Conservation (phyloP, 2,329 filamentous ascomycete genomes). For the Ceratocystis alfenasii region DNA sequence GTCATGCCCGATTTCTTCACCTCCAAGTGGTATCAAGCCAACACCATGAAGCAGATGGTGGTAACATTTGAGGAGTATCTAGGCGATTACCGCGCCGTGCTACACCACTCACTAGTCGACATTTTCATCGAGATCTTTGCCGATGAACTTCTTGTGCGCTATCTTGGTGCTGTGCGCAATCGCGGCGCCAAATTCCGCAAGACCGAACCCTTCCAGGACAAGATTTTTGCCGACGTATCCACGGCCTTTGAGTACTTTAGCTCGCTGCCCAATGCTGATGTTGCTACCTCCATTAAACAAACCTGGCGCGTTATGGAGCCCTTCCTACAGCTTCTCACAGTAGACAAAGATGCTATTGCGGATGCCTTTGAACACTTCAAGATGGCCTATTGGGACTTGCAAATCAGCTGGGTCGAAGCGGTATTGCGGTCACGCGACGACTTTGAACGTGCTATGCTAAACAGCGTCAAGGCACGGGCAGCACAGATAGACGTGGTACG, state of each 20-base stretch:
- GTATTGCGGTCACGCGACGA: slow-evolving; percentile 80
- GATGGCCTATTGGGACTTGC: slow-evolving; percentile 79
- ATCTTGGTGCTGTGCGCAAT: slow-evolving; percentile 77
- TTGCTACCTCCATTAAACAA: slow-evolving; percentile 64
- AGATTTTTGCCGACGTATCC: slow-evolving; percentile 84
- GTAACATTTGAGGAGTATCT: slow-evolving; percentile 95
- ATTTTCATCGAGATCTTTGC: slow-evolving; percentile 89
- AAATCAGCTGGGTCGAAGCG: slow-evolving; percentile 90
- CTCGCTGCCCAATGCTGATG: slow-evolving; percentile 55
- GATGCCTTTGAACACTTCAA: slow-evolving; percentile 78
- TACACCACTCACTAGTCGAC: slow-evolving; percentile 78
- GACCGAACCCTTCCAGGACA: slow-evolving; percentile 76
- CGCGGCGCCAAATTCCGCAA: slow-evolving; percentile 80
- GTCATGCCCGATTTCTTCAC: slow-evolving; percentile 89
- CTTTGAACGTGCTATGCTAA: slow-evolving; percentile 83
- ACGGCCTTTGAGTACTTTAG: slow-evolving; percentile 85
- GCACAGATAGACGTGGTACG: slow-evolving; percentile 71
- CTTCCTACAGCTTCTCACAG: slow-evolving; percentile 67
- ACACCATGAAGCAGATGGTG: slow-evolving; percentile 84
- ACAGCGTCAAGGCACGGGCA: slow-evolving; percentile 75
- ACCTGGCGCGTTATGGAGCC: slow-evolving; percentile 86
- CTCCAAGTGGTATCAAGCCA: slow-evolving; percentile 71
- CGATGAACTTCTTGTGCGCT: slow-evolving; percentile 78
- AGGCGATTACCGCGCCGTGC: slow-evolving; percentile 67
- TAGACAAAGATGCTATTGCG: slow-evolving; percentile 60